A percentile compares a stretch with the other conserved stretches of the same genome.
Evolutionary conservation across 176 grass and related monocot species (phyloP).

Genomic region (Dactylis glomerata): DNA sequence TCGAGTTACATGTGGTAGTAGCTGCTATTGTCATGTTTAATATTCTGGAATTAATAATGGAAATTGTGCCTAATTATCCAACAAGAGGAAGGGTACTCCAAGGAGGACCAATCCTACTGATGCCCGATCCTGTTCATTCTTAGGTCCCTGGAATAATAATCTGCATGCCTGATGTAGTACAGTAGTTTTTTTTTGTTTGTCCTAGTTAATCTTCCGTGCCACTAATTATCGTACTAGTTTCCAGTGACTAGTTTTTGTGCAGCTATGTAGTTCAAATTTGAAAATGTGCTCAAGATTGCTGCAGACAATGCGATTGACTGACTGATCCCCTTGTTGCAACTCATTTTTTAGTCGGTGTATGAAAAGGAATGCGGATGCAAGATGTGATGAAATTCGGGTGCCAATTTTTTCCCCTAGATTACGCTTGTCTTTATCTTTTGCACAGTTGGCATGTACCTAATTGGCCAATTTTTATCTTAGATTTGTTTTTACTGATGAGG

Average conservation of each 20-base stretch:
- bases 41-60: too few relatives aligned
- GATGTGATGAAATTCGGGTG: background rate
- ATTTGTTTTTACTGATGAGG: background rate
- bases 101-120: slow-evolving; percentile 36
- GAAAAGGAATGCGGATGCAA: background rate
- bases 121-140: background rate
- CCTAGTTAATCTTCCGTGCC: background rate
- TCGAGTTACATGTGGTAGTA: too few relatives aligned
- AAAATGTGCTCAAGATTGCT: background rate
- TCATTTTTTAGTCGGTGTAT: background rate
- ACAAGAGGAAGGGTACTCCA: slow-evolving; percentile 24
- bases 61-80: too few relatives aligned
- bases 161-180: too few relatives aligned
- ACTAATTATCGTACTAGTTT: background rate
- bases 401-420: background rate
- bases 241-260: background rate
- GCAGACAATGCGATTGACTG: background rate
- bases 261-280: too few relatives aligned
- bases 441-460: background rate
- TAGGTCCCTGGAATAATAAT: too few relatives aligned
- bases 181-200: background rate
- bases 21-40: too few relatives aligned
- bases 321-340: background rate
- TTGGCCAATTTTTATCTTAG: background rate
- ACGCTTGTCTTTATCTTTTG: background rate